phyloP scores from a whole-genome alignment of 805 yeast species.

The Brettanomyces bruxellensis region DNA sequence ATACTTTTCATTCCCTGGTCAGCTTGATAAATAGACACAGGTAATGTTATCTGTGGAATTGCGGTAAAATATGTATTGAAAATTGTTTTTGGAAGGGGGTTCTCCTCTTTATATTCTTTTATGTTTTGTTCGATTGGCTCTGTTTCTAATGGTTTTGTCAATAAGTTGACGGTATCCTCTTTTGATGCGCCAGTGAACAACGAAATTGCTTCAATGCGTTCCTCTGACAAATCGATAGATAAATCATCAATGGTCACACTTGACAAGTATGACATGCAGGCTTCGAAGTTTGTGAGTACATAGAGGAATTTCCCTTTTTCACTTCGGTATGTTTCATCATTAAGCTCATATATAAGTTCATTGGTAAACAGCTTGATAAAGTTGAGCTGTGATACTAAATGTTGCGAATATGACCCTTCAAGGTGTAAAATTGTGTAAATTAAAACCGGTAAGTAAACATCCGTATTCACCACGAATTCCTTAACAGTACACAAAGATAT shows the following conservation, averaged over 20 bases:
- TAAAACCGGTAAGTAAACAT: conserved; percentile 25
- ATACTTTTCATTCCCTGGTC: conserved; percentile 28
- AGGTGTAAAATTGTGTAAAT: conserved; percentile 25
- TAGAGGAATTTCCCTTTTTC: conserved; percentile 26
- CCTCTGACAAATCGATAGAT: conserved; percentile 12
- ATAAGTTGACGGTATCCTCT: conserved; percentile 2
- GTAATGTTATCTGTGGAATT: conserved; percentile 8
- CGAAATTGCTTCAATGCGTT: conserved; percentile 1
- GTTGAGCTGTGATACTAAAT: conserved; percentile 23
- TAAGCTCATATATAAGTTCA: conserved; percentile 16
- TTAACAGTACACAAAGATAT: conserved; percentile 6
- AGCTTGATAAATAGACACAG: conserved; percentile 21
- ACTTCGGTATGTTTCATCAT: conserved; percentile 15
- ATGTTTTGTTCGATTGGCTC: conserved; percentile 21
- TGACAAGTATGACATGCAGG: conserved; percentile 25
- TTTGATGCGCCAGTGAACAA: conserved; percentile 3
- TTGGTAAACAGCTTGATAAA: conserved; percentile 26
- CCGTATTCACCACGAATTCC: conserved; percentile 21
- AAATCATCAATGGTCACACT: conserved; percentile 26
- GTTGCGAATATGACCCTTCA: conserved; percentile 19
- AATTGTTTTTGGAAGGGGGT: conserved; percentile 2
- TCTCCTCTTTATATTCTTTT: conserved; percentile 8
- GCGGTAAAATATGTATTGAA: conserved; percentile 3
- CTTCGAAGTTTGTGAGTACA: conserved; percentile 28
- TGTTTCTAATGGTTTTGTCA: conserved; percentile 16